phyloP scores from a whole-genome alignment of 2,329 filamentous ascomycete genomes.

The Calonectria montana region DNA sequence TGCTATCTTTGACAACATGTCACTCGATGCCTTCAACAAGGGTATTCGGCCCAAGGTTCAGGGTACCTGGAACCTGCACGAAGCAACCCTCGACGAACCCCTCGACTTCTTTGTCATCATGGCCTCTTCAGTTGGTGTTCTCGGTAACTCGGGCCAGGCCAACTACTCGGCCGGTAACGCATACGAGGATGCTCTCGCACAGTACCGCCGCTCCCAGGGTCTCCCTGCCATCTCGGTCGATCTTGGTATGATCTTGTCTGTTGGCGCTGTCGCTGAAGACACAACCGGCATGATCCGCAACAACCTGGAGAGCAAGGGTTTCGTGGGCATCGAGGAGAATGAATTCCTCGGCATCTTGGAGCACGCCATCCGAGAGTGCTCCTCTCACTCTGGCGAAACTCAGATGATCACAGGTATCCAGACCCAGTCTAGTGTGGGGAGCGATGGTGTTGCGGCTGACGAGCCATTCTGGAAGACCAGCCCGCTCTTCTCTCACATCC shows the following conservation, averaged over 20 bases:
- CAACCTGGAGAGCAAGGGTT: not conserved
- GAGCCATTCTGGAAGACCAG: not conserved
- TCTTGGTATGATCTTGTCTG: not conserved
- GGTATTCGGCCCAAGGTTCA: constrained; percentile 12
- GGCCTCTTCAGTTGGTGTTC: not conserved
- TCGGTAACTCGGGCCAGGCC: not conserved
- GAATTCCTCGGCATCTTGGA: not conserved
- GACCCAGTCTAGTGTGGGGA: not conserved
- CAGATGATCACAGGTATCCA: not conserved
- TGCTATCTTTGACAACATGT: constrained; percentile 11
- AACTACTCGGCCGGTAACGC: not conserved
- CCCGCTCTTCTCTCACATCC: not conserved
- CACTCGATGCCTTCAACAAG: not conserved
- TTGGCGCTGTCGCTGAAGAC: not conserved
- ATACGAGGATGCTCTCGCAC: not conserved
- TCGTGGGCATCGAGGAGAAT: not conserved
- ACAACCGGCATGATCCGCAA: not conserved
- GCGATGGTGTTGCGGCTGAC: not conserved
- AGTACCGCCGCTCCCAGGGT: not conserved
- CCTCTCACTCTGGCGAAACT: not conserved
- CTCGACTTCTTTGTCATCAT: constrained; percentile 15
- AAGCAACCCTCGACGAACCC: not conserved
- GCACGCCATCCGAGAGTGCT: not conserved
- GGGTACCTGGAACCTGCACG: constrained; percentile 5
- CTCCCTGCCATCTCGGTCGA: not conserved